These are phyloP conservation scores for Alternaria sp. DNA, from an alignment of 2,329 filamentous ascomycete species.

Conservation along the genomic window DNA sequence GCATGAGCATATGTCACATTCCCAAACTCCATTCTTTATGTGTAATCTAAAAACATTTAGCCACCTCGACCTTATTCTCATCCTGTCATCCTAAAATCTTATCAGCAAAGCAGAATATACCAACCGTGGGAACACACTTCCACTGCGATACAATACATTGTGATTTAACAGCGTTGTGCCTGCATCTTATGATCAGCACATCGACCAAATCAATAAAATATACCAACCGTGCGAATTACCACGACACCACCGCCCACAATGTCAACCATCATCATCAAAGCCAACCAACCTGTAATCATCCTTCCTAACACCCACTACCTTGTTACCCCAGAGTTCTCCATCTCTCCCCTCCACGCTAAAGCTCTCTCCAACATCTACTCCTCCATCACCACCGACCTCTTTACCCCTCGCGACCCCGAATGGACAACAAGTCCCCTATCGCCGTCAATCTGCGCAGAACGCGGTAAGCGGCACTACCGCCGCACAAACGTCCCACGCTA, in stretches of 20 bases:
- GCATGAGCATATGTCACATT: not conserved
- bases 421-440: not conserved
- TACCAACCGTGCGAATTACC: not conserved
- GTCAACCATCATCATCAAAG: not conserved
- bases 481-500: not conserved
- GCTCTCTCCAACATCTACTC: conserved; percentile 1
- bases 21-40: not conserved
- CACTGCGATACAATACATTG: no score
- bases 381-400: not conserved
- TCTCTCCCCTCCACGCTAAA: not conserved
- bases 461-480: not conserved
- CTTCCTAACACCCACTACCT: not conserved
- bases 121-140: not conserved
- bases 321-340: not conserved
- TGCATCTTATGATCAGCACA: no score
- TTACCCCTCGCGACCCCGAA: not conserved
- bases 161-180: no score
- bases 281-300: not conserved
- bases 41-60: not conserved
- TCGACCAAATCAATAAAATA: not conserved
- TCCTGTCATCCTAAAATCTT: not conserved
- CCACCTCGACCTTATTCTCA: not conserved
- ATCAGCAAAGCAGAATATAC: no score
- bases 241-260: not conserved
- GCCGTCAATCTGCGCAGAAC: not conserved